Percentiles rank a stretch among this genome's conserved stretches.
Evolutionary conservation across 345 rosid genomes (phyloP).

Genomic region (Eucalyptus grandis): DNA sequence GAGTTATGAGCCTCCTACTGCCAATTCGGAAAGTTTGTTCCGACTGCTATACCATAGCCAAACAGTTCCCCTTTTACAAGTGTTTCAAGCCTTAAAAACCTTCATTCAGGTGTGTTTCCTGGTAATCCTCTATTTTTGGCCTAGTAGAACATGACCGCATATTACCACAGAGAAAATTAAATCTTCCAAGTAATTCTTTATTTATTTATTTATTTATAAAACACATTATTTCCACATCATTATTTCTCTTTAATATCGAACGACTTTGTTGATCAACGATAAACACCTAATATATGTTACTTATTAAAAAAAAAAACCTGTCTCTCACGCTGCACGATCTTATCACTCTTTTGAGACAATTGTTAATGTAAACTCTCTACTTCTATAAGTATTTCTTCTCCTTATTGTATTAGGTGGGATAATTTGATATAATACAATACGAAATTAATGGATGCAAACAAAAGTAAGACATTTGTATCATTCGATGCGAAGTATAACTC

Average conservation of each 20-base stretch:
- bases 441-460: neutral
- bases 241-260: neutral
- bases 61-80: no score
- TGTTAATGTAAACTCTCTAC: neutral
- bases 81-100: neutral
- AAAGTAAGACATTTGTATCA: neutral
- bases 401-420: neutral
- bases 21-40: neutral
- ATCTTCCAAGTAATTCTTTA: neutral
- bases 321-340: neutral
- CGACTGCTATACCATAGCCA: neutral
- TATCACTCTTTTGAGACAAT: neutral
- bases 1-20: neutral
- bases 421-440: neutral
- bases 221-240: neutral
- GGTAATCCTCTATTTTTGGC: neutral
- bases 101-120: neutral
- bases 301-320: neutral
- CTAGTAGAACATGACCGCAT: neutral
- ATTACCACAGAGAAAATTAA: neutral
- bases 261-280: neutral
- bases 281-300: neutral
- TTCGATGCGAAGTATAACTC: neutral
- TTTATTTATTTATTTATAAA: neutral
- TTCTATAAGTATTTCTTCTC: neutral